Evolutionary conservation across 805 yeast genomes (phyloP), one percentile per base, ranked within the genome.

Genomic region (Alloascoidea africana): DNA sequence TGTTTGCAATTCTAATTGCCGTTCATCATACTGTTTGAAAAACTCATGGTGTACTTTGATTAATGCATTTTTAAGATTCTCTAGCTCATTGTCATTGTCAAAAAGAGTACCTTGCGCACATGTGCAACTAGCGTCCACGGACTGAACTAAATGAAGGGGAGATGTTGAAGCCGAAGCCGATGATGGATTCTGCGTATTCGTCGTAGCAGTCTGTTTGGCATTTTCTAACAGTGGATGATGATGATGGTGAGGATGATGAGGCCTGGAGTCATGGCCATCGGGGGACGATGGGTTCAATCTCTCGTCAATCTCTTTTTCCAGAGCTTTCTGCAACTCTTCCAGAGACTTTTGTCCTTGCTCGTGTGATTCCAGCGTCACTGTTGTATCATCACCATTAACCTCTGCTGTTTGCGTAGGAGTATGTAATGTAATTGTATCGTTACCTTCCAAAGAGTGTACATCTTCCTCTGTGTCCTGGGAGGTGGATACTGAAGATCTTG

Each of bases 11-110:
- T 16, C 18, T 32, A 16, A n/a, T 41, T 45, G 37, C 15, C 11
- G 6, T 35, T 51, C 46, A 2, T 65, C 71, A 27, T 66, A 59
- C 34, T 62, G 59, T 16, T 59, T 54, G 51, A 78, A 91, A 55
- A 75, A 91, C 43, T 69, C 69, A 11, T 59, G 44, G 52, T 89
- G 96, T 27, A 91, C 72, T 14, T 65, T 60, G 5, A 60, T 50
- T 38, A 91, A 60, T 0, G 82, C 84, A 27, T 59, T 65, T 15
- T 77, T 76, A 6, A 91, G 58, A 4, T 72, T 67, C 15, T 47
- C 54, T 27, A 91, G 65, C 51, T 91, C 97, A 36, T 66, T 71
- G 51, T 87, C 96, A 48, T 83, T 89, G 50, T 86, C 94, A 37
- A 61, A 69, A 30, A 84, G 58, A 27, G 85, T 58, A 45, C n/a